phyloP scores from a whole-genome alignment of 192 early-diverging fungal genomes.

The Coemansia sp. region DNA sequence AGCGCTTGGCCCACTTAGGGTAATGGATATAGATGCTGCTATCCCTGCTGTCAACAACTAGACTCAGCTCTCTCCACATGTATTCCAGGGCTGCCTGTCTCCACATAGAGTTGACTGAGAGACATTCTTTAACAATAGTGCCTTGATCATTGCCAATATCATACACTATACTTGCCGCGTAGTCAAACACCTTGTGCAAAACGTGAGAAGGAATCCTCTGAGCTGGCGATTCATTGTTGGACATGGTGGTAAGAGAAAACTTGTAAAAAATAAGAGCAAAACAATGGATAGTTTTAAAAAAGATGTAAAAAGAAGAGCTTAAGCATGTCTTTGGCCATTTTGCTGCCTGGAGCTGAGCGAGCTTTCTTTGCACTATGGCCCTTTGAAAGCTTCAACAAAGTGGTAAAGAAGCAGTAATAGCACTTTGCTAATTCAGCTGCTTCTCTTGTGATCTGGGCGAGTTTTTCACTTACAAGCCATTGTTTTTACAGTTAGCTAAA shows the following conservation, averaged over 20 bases:
- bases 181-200: not conserved
- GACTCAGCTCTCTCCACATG: not conserved
- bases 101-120: not conserved
- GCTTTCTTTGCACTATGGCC: not conserved
- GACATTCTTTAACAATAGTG: not conserved
- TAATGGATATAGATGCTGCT: not conserved
- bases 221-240: not conserved
- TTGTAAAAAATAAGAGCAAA: not conserved
- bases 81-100: not conserved
- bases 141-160: not conserved
- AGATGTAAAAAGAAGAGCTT: not conserved
- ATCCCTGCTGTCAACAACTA: not conserved
- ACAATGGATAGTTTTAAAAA: not conserved
- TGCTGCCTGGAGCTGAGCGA: not conserved
- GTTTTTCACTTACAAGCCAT: not conserved
- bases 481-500: not conserved
- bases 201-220: not conserved
- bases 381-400: not conserved
- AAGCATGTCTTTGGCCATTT: not conserved
- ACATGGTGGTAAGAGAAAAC: not conserved
- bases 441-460: not conserved
- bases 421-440: no score
- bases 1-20: not conserved
- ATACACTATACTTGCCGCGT: not conserved
- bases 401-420: no score